Conservation (phyloP, 208 protist genomes). For the Spongospora subterranea region DNA sequence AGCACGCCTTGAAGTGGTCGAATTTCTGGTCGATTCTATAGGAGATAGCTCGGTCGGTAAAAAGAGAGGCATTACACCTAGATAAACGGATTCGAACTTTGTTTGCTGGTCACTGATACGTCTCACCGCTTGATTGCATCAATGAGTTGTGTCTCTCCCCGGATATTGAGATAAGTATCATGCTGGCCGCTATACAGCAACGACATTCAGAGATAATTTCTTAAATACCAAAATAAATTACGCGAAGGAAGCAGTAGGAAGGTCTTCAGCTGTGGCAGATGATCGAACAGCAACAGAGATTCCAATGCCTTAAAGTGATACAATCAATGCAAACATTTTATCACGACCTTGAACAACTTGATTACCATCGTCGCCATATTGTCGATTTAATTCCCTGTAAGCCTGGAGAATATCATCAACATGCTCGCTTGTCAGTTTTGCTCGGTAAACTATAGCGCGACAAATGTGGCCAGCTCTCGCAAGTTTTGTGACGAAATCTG, state of each 20-base stretch:
- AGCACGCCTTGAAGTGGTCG: slow-evolving; percentile 66
- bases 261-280: slow-evolving; percentile 72
- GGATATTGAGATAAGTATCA: slow-evolving; percentile 70
- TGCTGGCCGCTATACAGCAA: slow-evolving; percentile 55
- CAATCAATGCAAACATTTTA: neutral
- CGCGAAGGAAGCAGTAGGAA: slow-evolving; percentile 69
- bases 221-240: neutral
- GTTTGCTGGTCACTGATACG: neutral
- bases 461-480: neutral
- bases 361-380: neutral
- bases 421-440: neutral
- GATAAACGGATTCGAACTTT: neutral
- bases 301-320: neutral
- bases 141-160: slow-evolving; percentile 65
- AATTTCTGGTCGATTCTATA: slow-evolving; percentile 67
- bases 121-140: slow-evolving; percentile 61
- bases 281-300: slow-evolving; percentile 69
- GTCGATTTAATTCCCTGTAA: neutral
- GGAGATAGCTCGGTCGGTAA: slow-evolving; percentile 69
- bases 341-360: neutral
- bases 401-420: neutral
- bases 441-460: neutral
- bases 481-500: neutral
- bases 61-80: slow-evolving; percentile 65
- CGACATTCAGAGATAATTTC: neutral